Evolutionary conservation across 75 land plant species (phyloP), one percentile per base, ranked within the genome.

Genomic region (Cunninghamia lanceolata): DNA sequence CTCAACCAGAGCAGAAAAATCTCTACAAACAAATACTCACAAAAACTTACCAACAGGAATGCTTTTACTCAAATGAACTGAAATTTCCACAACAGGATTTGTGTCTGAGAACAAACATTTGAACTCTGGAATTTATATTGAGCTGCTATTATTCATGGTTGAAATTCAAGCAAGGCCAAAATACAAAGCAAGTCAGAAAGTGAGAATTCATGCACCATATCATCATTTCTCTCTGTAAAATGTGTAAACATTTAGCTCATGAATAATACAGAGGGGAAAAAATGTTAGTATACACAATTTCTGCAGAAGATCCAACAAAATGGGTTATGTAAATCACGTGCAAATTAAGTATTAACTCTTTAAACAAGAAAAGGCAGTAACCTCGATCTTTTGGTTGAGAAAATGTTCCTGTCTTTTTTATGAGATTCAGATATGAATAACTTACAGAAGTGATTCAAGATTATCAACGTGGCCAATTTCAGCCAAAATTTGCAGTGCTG

Each of bases 401-500:
- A 36, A 45, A 80, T 28, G 30, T 42, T 43, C 40, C 50, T 80
- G 9, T n/a, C 21, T 45, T 2, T 28, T 43, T 79, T 16, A 79
- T 79, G 46, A 28, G 32, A 45, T 10, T 42, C 13, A 7, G 30
- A 43, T 16, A 80, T 71, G 34, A 73, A 85, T 71, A 36, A 79
- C 86, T 86, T 30, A 86, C 86, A 8, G 47, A 50, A 53, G 34
- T 10, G 82, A 78, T 74, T 84, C 88, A 53, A 52, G 86, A 34
- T 86, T 85, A 1, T 47, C 63, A 40, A 53, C 84, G 38, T 47
- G 32, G 39, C 89, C 88, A 81, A 81, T 42, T 40, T 88, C 85
- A 9, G 59, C 89, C 28, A 88, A 42, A 36, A 88, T 87, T 86
- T 88, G 89, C 40, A 88, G 70, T 74, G 89, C 89, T 54, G 89